phyloP scores from a whole-genome alignment of 1,139 yeast genomes.

The Pichia sp. region DNA sequence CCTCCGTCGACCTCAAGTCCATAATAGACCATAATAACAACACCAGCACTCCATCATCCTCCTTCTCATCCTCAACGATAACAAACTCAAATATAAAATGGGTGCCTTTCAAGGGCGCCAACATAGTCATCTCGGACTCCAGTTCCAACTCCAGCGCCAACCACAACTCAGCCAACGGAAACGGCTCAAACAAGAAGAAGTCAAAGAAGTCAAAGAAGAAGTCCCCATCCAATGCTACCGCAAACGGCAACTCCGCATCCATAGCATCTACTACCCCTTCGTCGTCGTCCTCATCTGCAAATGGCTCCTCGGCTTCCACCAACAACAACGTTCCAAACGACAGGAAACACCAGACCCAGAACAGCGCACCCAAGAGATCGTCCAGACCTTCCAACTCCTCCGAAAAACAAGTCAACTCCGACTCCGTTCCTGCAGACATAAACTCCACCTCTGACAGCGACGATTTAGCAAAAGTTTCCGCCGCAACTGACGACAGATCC shows the following conservation, averaged over 20 bases:
- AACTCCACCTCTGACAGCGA: neutral
- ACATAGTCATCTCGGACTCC: conserved; percentile 13
- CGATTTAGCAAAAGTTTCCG: neutral
- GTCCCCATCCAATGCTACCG: neutral
- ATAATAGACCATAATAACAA: conserved; percentile 14
- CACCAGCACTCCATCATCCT: neutral
- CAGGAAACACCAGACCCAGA: neutral
- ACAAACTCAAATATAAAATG: conserved; percentile 11
- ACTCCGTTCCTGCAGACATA: neutral
- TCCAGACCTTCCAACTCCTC: neutral
- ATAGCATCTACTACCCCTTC: neutral
- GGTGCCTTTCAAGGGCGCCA: conserved; percentile 19
- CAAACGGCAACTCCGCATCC: neutral
- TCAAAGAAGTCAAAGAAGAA: conserved; percentile 13
- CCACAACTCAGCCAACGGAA: neutral
- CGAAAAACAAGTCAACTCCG: neutral
- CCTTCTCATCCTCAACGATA: neutral
- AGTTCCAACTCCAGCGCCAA: neutral
- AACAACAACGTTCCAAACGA: neutral
- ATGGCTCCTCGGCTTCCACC: neutral
- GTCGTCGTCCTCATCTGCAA: neutral
- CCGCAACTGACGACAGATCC: conserved; percentile 27
- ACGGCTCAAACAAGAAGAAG: conserved; percentile 11
- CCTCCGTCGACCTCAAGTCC: conserved; percentile 11
- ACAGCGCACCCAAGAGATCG: neutral